phyloP scores from a whole-genome alignment of 768 basidiomycete genomes.

The Leccinum disarticulatum region DNA sequence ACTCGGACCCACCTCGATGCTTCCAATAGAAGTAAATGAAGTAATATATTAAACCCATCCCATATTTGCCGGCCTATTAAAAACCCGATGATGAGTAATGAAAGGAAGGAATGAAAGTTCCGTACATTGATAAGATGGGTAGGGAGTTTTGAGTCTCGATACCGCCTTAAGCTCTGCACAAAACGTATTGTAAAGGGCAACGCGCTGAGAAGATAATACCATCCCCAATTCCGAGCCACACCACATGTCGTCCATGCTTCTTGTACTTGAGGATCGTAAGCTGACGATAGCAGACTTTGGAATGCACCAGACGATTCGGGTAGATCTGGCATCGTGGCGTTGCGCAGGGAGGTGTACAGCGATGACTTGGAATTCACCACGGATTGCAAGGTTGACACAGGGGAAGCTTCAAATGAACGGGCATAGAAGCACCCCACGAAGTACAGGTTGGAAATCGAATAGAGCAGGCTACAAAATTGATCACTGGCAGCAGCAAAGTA shows the following conservation, averaged over 20 bases:
- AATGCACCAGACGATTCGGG: background rate
- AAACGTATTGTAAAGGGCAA: slow-evolving; percentile 76
- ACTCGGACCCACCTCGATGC: slow-evolving; percentile 46
- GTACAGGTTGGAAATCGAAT: slow-evolving; percentile 69
- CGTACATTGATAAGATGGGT: slow-evolving; percentile 86
- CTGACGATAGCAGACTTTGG: background rate
- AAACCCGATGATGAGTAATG: background rate
- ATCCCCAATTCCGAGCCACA: slow-evolving; percentile 52
- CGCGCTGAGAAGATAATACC: slow-evolving; percentile 54
- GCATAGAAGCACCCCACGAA: slow-evolving; percentile 74
- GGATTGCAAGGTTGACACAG: background rate
- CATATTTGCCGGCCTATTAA: slow-evolving; percentile 81
- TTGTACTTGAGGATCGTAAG: slow-evolving; percentile 38
- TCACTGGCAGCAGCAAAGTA: slow-evolving; percentile 46
- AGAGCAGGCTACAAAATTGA: slow-evolving; percentile 76
- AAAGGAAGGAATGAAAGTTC: background rate
- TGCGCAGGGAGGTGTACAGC: background rate
- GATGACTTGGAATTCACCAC: background rate
- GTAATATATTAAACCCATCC: slow-evolving; percentile 59
- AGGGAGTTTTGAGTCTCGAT: slow-evolving; percentile 64
- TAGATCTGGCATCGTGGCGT: background rate
- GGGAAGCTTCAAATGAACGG: slow-evolving; percentile 2
- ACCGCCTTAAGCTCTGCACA: slow-evolving; percentile 86
- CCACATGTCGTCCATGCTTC: slow-evolving; percentile 44
- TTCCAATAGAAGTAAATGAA: slow-evolving; percentile 79